Conservation (phyloP, 2,329 filamentous ascomycete genomes). For the Rutstroemia sp. region DNA sequence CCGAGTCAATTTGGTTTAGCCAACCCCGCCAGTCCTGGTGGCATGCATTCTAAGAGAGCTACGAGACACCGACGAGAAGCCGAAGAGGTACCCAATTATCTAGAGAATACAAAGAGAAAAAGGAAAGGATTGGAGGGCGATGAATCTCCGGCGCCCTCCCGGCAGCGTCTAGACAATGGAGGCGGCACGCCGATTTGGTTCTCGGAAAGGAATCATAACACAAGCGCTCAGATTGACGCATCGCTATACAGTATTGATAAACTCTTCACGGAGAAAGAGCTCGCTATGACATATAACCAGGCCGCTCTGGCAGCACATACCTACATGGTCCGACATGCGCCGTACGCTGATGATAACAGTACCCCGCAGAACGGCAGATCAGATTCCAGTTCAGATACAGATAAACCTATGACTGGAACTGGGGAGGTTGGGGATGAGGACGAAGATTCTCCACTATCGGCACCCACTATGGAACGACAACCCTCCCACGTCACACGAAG, state of each 20-base stretch:
- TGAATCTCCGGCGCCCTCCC: constrained; percentile 52
- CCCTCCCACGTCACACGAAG: constrained; percentile 58
- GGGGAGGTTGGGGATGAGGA: constrained; percentile 44
- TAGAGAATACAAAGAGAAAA: constrained; percentile 56
- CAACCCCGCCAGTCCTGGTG: constrained; percentile 57
- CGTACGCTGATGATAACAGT: constrained; percentile 18
- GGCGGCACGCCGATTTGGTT: constrained; percentile 56
- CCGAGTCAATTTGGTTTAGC: constrained; percentile 61
- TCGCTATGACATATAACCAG: constrained; percentile 56
- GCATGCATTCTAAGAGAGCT: constrained; percentile 54
- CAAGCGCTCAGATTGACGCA: constrained; percentile 43
- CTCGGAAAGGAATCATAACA: constrained; percentile 47
- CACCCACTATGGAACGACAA: constrained; percentile 54
- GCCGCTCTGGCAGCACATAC: constrained; percentile 56
- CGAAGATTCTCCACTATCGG: constrained; percentile 40
- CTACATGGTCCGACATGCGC: constrained; percentile 48
- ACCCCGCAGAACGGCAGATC: constrained; percentile 37
- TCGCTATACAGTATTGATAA: constrained; percentile 61
- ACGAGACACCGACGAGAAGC: constrained; percentile 52
- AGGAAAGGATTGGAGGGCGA: constrained; percentile 53
- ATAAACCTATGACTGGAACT: constrained; percentile 40
- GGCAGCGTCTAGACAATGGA: constrained; percentile 46
- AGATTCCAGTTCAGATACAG: constrained; percentile 34
- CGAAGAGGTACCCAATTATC: constrained; percentile 48
- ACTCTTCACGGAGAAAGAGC: constrained; percentile 63